Conservation (phyloP, 164 flowering plant genomes). For the Vitis rotundifolia region DNA sequence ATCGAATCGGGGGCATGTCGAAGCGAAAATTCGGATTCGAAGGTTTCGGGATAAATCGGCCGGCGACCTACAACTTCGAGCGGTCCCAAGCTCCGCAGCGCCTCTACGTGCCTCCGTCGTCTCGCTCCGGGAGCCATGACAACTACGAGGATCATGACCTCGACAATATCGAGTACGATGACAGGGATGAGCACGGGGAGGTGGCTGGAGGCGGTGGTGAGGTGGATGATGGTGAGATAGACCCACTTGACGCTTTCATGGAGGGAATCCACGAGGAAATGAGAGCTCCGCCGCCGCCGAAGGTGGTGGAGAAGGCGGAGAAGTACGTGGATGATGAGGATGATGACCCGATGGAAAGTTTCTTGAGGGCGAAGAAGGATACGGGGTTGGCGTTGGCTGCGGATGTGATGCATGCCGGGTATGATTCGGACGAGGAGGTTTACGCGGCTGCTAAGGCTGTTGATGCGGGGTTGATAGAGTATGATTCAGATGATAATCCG, state of each 20-base stretch:
- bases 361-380: conserved; percentile 89
- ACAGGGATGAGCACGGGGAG: conserved; percentile 22
- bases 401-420: conserved; percentile 89
- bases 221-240: conserved; percentile 62
- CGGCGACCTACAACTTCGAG: conserved; percentile 83
- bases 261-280: conserved; percentile 91
- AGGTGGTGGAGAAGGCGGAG: conserved; percentile 59
- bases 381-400: conserved; percentile 83
- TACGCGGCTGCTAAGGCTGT: conserved; percentile 98
- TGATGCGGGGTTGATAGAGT: conserved; percentile 91
- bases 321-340: conserved; percentile 77
- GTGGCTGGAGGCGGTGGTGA: conserved; percentile 18
- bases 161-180: conserved; percentile 84
- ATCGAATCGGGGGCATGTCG: conserved; percentile 49
- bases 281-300: conserved; percentile 57
- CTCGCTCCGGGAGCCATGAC: conserved; percentile 54
- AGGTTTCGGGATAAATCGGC: conserved; percentile 89
- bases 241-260: conserved; percentile 98
- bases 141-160: conserved; percentile 73
- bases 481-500: conserved; percentile 94
- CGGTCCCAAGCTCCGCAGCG: conserved; percentile 79
- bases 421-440: conserved; percentile 96
- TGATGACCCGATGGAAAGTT: conserved; percentile 94
- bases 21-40: conserved; percentile 96
- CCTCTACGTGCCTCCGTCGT: conserved; percentile 81